Evolutionary conservation across 1,139 yeast genomes (phyloP).

Genomic region (Yamadazyma sp.): DNA sequence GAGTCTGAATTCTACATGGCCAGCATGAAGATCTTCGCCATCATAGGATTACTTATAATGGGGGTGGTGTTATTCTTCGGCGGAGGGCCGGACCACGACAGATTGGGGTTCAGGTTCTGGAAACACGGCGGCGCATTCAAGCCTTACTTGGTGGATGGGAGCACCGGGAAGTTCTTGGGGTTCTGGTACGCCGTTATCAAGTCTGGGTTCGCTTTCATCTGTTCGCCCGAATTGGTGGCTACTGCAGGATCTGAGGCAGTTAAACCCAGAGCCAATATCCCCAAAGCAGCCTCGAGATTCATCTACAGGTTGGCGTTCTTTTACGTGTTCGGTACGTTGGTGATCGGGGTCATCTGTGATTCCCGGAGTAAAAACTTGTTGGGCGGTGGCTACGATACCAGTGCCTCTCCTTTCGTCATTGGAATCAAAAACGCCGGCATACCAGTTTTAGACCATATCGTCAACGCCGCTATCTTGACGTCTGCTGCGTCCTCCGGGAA

Average conservation of each 20-base stretch:
- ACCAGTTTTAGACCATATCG: conserved; percentile 58
- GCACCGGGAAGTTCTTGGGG: conserved; percentile 55
- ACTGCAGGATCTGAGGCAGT: conserved; percentile 44
- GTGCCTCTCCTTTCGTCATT: conserved; percentile 52
- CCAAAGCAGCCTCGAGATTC: conserved; percentile 48
- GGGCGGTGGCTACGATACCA: conserved; percentile 38
- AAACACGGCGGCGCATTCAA: conserved; percentile 56
- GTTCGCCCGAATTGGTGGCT: conserved; percentile 42
- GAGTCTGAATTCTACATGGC: conserved; percentile 72
- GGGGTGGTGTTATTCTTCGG: conserved; percentile 49
- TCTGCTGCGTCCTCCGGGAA: conserved; percentile 74
- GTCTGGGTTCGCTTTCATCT: conserved; percentile 42
- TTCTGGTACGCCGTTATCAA: conserved; percentile 42
- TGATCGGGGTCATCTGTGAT: conserved; percentile 47
- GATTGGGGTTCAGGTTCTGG: conserved; percentile 67
- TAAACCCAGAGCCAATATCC: conserved; percentile 44
- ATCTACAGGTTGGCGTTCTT: conserved; percentile 49
- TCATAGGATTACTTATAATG: conserved; percentile 38
- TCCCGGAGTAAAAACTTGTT: conserved; percentile 33
- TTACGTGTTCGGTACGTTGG: conserved; percentile 46
- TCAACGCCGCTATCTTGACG: conserved; percentile 67
- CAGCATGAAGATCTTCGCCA: conserved; percentile 45
- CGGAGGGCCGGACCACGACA: conserved; percentile 58
- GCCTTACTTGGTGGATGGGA: conserved; percentile 45
- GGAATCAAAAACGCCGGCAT: conserved; percentile 62